Evolutionary conservation across 352 stramenopile genomes (phyloP).

Genomic region (Phytophthora pinifolia): DNA sequence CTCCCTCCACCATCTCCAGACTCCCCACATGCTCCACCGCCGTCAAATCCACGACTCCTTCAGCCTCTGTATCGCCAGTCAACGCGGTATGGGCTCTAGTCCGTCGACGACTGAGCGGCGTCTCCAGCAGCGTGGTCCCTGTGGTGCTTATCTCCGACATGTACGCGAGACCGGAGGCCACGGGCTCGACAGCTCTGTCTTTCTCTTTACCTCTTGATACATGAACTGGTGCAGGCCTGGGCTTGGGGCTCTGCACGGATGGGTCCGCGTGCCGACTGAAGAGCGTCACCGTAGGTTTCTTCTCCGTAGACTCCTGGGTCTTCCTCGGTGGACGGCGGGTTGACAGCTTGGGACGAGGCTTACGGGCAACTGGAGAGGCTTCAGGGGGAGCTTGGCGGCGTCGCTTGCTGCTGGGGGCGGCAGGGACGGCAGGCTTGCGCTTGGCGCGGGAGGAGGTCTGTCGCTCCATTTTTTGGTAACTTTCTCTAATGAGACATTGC

Average conservation of each 20-base stretch:
- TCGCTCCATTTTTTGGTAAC: conserved; percentile 2
- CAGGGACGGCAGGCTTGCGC: conserved; percentile 9
- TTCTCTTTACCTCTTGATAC: too few relatives aligned
- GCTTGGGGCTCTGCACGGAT: conserved; percentile 17
- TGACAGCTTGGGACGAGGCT: conserved; percentile 3
- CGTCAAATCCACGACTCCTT: conserved; percentile 51
- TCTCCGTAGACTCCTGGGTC: conserved; percentile 1
- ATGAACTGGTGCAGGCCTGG: not conserved
- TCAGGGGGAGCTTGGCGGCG: conserved; percentile 6
- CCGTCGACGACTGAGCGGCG: conserved; percentile 1
- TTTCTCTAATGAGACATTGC: not conserved
- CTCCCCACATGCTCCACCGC: conserved; percentile 32
- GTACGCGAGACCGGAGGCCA: not conserved
- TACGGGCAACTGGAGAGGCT: not conserved
- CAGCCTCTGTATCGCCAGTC: conserved; percentile 15
- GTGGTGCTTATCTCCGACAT: conserved; percentile 3
- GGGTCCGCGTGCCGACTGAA: conserved; percentile 30
- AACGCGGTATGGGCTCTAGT: not conserved
- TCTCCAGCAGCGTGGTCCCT: conserved; percentile 12
- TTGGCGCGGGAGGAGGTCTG: conserved; percentile 6
- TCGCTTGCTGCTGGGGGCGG: conserved; percentile 9
- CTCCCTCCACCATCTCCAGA: conserved; percentile 68
- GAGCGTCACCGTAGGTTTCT: conserved; percentile 11
- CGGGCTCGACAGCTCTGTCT: too few relatives aligned
- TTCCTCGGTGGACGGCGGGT: not conserved